These are phyloP conservation scores for Penicillium dipodomyicola DNA, from an alignment of 495 filamentous ascomycete species.

Conservation along the genomic window DNA sequence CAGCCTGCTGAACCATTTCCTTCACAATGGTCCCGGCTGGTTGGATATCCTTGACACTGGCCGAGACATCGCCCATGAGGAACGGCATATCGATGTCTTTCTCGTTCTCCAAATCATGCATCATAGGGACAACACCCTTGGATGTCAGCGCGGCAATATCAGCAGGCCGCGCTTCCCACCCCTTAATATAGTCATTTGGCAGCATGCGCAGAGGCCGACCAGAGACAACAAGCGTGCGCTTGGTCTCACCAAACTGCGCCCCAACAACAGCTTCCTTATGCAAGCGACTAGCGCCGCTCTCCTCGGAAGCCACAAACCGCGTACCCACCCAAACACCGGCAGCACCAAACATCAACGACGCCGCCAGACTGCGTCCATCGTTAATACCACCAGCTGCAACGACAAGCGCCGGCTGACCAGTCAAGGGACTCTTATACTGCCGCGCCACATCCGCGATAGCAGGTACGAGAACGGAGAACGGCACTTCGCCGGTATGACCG, in stretches of 20 bases:
- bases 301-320: slow-evolving; percentile 72
- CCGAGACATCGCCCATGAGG: slow-evolving; percentile 93
- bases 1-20: slow-evolving; percentile 82
- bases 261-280: slow-evolving; percentile 81
- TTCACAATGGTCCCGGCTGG: slow-evolving; percentile 78
- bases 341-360: slow-evolving; percentile 70
- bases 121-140: slow-evolving; percentile 72
- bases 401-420: slow-evolving; percentile 58
- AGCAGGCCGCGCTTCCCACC: slow-evolving; percentile 72
- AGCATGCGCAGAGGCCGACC: slow-evolving; percentile 77
- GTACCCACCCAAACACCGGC: slow-evolving; percentile 82
- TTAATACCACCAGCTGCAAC: slow-evolving; percentile 75
- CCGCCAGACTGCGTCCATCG: slow-evolving; percentile 68
- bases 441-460: slow-evolving; percentile 71
- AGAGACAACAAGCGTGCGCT: slow-evolving; percentile 72
- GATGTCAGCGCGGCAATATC: slow-evolving; percentile 70
- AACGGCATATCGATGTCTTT: slow-evolving; percentile 79
- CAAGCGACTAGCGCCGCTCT: slow-evolving; percentile 72
- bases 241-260: slow-evolving; percentile 70
- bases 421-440: slow-evolving; percentile 55
- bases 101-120: slow-evolving; percentile 73
- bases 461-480: slow-evolving; percentile 68
- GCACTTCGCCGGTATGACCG: slow-evolving; percentile 76
- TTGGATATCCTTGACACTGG: slow-evolving; percentile 66
- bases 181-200: slow-evolving; percentile 75